These are phyloP conservation scores for Pseudotsuga menziesii DNA, from an alignment of 75 land plant genomes.

Conservation along the genomic window DNA sequence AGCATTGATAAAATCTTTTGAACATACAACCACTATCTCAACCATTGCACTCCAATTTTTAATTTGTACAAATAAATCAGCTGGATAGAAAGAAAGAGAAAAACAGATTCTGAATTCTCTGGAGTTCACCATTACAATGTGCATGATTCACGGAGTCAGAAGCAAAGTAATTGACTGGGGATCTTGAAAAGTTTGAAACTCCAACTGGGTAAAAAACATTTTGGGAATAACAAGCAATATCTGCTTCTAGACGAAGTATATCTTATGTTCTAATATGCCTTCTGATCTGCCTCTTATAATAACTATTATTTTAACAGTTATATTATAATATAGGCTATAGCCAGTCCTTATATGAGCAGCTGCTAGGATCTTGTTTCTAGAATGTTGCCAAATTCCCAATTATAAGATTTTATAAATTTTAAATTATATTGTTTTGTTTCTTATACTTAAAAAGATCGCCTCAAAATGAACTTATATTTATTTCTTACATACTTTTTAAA, in stretches of 20 bases:
- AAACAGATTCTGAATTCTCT: neutral
- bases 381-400: neutral
- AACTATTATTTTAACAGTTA: neutral
- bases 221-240: neutral
- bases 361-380: neutral
- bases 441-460: too few relatives aligned
- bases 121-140: neutral
- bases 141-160: neutral
- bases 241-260: neutral
- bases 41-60: too few relatives aligned
- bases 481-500: too few relatives aligned
- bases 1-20: too few relatives aligned
- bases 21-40: too few relatives aligned
- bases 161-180: neutral
- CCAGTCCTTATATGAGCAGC: neutral
- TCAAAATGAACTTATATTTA: too few relatives aligned
- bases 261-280: neutral
- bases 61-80: too few relatives aligned
- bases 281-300: neutral
- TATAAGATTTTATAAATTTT: too few relatives aligned
- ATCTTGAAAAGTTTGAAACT: too few relatives aligned
- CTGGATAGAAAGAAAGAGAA: too few relatives aligned
- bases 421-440: too few relatives aligned
- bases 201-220: too few relatives aligned
- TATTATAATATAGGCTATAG: neutral